These are phyloP conservation scores for Cladosporium sp. DNA, from an alignment of 2,329 filamentous ascomycete species.

Conservation along the genomic window DNA sequence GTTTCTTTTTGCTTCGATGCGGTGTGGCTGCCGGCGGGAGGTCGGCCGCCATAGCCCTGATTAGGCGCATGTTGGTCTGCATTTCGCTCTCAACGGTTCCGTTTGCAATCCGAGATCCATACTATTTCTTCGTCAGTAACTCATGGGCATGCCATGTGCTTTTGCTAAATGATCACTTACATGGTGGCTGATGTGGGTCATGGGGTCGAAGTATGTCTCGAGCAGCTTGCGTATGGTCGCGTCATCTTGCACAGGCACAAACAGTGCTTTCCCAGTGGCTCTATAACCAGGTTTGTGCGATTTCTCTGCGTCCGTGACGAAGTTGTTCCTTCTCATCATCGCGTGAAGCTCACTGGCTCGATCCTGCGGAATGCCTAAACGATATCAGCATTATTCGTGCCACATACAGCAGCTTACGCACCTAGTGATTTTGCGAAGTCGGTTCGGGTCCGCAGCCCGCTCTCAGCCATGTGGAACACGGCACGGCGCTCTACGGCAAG, in stretches of 20 bases:
- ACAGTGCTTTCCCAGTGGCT: conserved; percentile 26
- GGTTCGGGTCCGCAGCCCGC: conserved; percentile 28
- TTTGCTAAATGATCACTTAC: neutral
- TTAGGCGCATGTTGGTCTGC: conserved; percentile 6
- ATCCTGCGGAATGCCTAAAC: conserved; percentile 24
- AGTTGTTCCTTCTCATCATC: conserved; percentile 28
- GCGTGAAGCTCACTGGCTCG: conserved; percentile 24
- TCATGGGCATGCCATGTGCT: neutral
- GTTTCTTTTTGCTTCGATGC: neutral
- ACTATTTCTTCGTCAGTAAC: conserved; percentile 34
- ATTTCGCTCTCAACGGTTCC: conserved; percentile 33
- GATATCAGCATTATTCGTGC: neutral
- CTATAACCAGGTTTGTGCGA: conserved; percentile 27
- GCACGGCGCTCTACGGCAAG: conserved; percentile 31
- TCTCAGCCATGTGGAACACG: conserved; percentile 29
- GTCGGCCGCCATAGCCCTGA: neutral
- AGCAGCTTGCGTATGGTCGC: conserved; percentile 31
- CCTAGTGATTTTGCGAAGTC: conserved; percentile 22
- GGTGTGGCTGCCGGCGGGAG: neutral
- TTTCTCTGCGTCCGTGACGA: conserved; percentile 26
- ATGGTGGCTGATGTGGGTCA: conserved; percentile 25
- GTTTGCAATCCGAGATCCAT: conserved; percentile 46
- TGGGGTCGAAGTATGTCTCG: conserved; percentile 33
- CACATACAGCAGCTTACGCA: conserved; percentile 19
- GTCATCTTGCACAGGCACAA: conserved; percentile 28